A percentile compares a stretch with the other conserved stretches of the same genome.
phyloP scores from a whole-genome alignment of 2,329 filamentous ascomycete species.

The Aspergillus sp. region DNA sequence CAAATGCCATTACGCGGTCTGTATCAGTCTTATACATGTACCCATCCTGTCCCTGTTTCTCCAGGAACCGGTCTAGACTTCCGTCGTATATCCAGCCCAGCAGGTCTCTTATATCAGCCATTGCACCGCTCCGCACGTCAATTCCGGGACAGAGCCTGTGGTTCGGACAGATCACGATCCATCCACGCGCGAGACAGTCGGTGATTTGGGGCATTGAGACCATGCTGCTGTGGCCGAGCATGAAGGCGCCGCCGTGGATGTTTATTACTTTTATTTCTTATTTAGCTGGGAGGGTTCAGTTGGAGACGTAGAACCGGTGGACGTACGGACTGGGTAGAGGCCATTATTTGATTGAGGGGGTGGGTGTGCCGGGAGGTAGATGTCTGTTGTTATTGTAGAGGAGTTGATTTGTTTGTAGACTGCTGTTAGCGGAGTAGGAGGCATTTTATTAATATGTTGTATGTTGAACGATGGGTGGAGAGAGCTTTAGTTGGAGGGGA shows the following conservation, averaged over 20 bases:
- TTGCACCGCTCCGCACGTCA: conserved; percentile 47
- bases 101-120: conserved; percentile 48
- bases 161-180: conserved; percentile 41
- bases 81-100: conserved; percentile 43
- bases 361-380: conserved; percentile 23
- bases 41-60: background rate
- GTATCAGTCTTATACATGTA: conserved; percentile 23
- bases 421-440: conserved; percentile 15
- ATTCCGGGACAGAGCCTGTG: conserved; percentile 48
- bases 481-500: no score
- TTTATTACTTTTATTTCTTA: conserved; percentile 32
- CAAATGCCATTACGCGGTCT: conserved; percentile 44
- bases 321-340: conserved; percentile 19
- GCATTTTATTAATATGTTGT: conserved; percentile 5
- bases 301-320: background rate
- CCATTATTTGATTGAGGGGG: conserved; percentile 3
- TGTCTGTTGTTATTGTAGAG: conserved; percentile 26
- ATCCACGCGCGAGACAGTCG: conserved; percentile 39
- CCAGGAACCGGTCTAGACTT: conserved; percentile 30
- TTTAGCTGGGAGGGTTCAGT: background rate
- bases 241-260: conserved; percentile 48
- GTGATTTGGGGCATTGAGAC: conserved; percentile 40
- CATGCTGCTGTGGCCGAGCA: conserved; percentile 42
- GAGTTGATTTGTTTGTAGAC: conserved; percentile 24
- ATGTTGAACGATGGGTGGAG: background rate